Conservation (phyloP, 2,329 filamentous ascomycete species). For the Tolypocladium tundrense region DNA sequence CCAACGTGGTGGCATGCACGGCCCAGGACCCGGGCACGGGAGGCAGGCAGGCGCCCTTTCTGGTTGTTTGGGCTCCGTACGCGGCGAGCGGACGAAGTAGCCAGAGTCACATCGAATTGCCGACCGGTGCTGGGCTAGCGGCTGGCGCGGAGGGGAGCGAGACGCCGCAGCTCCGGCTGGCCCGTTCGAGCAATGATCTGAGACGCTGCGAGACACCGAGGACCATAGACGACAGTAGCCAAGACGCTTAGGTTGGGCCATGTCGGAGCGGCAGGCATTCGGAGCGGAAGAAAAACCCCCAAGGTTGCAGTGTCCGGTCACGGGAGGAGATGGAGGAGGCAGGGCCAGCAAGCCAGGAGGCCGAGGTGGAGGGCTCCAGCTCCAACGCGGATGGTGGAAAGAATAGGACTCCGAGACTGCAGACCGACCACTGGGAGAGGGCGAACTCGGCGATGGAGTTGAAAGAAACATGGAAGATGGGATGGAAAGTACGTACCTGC, state of each 20-base stretch:
- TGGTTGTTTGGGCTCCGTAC: neutral
- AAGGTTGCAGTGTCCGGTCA: neutral
- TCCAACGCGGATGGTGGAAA: neutral
- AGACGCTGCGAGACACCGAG: constrained; percentile 12
- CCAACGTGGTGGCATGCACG: constrained; percentile 11
- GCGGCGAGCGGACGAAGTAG: neutral
- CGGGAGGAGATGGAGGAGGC: neutral
- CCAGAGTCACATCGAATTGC: constrained; percentile 3
- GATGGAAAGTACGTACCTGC: neutral
- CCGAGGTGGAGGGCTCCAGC: neutral
- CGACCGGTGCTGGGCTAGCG: constrained; percentile 1
- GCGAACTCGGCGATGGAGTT: neutral
- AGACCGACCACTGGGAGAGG: neutral
- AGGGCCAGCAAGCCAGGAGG: too few species aligned
- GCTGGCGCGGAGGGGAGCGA: constrained; percentile 6
- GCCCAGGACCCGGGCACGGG: neutral
- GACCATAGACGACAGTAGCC: constrained; percentile 4
- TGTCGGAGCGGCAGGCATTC: neutral
- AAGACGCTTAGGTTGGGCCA: neutral
- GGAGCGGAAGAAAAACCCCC: neutral
- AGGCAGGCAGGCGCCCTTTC: neutral
- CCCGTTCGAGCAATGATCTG: constrained; percentile 11
- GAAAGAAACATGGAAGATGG: neutral
- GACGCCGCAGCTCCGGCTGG: constrained; percentile 4
- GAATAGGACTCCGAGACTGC: neutral